Percentiles rank a stretch among this genome's conserved stretches.
Conservation (phyloP, 2,329 filamentous ascomycete species). For the Pseudocercospora musae region DNA sequence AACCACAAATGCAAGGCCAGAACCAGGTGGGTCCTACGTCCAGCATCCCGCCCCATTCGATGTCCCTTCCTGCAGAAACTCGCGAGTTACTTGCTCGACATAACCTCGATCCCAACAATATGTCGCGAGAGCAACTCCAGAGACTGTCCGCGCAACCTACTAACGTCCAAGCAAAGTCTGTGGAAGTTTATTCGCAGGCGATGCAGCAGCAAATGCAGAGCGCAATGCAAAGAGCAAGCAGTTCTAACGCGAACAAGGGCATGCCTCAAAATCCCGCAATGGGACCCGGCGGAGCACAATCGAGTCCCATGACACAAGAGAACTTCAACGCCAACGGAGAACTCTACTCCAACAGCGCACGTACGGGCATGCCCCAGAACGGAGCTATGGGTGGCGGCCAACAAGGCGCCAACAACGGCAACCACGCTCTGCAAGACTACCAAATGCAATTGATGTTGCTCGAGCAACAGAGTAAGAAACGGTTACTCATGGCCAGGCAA, state of each 20-base stretch:
- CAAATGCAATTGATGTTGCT: slow-evolving; percentile 87
- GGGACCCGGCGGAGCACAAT: slow-evolving; percentile 32
- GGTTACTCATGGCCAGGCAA: slow-evolving; percentile 76
- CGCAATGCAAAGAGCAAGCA: slow-evolving; percentile 61
- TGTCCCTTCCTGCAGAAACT: slow-evolving; percentile 22
- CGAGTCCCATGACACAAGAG: slow-evolving; percentile 33
- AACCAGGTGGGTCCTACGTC: slow-evolving; percentile 34
- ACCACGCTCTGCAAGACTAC: slow-evolving; percentile 80
- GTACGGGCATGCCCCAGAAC: slow-evolving; percentile 34
- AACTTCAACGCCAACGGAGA: slow-evolving; percentile 66
- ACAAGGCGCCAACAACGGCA: slow-evolving; percentile 54
- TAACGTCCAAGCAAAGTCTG: slow-evolving; percentile 73
- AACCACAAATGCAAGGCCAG: slow-evolving; percentile 30
- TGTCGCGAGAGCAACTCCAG: slow-evolving; percentile 75
- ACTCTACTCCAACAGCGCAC: slow-evolving; percentile 21
- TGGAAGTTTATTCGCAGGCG: slow-evolving; percentile 82
- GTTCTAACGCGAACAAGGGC: slow-evolving; percentile 67
- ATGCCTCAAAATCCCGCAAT: slow-evolving; percentile 61
- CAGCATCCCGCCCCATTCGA: slow-evolving; percentile 20
- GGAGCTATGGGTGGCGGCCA: slow-evolving; percentile 26
- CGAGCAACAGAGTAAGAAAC: slow-evolving; percentile 84
- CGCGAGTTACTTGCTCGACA: slow-evolving; percentile 50
- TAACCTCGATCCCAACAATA: slow-evolving; percentile 70
- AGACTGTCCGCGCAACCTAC: slow-evolving; percentile 52
- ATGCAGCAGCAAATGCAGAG: slow-evolving; percentile 77